Percentiles rank a stretch among this genome's conserved stretches.
Conservation (phyloP, 2,329 filamentous ascomycete species). For the Leptoxyphium fumago region DNA sequence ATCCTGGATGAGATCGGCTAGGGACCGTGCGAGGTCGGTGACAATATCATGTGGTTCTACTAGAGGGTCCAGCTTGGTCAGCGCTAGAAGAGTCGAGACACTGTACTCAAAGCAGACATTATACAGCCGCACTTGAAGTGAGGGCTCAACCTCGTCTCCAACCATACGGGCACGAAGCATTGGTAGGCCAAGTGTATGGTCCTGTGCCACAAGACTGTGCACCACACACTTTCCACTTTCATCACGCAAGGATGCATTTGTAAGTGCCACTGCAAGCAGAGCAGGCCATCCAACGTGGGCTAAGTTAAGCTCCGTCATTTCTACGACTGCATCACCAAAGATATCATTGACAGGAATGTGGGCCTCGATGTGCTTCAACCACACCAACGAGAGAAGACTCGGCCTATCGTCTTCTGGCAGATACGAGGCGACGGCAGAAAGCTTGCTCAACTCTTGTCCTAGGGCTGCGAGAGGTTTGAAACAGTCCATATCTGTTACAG, state of each 20-base stretch:
- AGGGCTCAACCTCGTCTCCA: conserved; percentile 85
- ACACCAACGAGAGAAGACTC: conserved; percentile 61
- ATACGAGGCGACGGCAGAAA: conserved; percentile 85
- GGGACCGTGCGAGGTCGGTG: conserved; percentile 59
- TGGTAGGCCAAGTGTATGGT: conserved; percentile 33
- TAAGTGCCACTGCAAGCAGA: conserved; percentile 63
- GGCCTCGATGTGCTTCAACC: conserved; percentile 48
- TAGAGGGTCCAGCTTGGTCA: conserved; percentile 47
- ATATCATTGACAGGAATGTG: conserved; percentile 50
- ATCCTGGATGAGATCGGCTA: conserved; percentile 29
- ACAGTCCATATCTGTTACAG: conserved; percentile 48
- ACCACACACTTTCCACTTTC: conserved; percentile 60
- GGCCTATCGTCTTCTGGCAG: conserved; percentile 90
- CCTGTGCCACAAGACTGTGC: conserved; percentile 39
- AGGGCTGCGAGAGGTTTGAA: conserved; percentile 55
- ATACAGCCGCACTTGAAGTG: conserved; percentile 74
- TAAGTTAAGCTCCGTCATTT: conserved; percentile 49
- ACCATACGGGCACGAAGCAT: conserved; percentile 83
- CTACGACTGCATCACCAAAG: conserved; percentile 48
- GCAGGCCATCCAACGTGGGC: conserved; percentile 77
- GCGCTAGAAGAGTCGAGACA: conserved; percentile 65
- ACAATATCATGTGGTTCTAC: conserved; percentile 44
- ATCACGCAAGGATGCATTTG: conserved; percentile 44
- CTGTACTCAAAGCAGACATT: conserved; percentile 81
- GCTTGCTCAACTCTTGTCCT: conserved; percentile 61